Conservation (phyloP, 2,329 filamentous ascomycete genomes). For the Basipetospora chlamydospora region DNA sequence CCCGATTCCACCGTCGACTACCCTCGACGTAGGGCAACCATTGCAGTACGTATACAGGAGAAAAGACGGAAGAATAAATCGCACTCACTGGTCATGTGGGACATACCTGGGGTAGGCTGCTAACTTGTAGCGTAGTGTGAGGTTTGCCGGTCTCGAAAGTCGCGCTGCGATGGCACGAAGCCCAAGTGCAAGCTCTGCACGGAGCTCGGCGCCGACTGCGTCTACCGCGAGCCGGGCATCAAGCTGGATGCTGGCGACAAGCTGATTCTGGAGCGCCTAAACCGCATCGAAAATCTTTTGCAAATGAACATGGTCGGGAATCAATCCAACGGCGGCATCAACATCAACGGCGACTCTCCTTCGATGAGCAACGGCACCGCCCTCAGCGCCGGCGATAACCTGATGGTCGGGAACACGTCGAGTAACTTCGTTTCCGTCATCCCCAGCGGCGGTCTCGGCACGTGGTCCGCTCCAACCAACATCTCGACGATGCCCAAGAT, state of each 20-base stretch:
- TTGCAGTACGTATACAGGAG: conserved; percentile 52
- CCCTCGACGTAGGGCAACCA: conserved; percentile 48
- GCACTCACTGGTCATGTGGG: neutral
- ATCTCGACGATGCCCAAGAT: conserved; percentile 79
- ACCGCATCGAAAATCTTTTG: conserved; percentile 64
- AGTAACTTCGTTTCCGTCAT: conserved; percentile 38
- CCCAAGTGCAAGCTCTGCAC: conserved; percentile 77
- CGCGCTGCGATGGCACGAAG: conserved; percentile 62
- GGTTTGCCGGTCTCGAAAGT: conserved; percentile 68
- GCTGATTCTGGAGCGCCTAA: conserved; percentile 65
- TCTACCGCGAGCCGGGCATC: conserved; percentile 74
- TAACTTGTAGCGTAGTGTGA: conserved; percentile 44
- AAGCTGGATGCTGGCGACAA: conserved; percentile 81
- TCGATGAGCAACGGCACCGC: conserved; percentile 49
- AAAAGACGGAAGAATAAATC: too few relatives aligned
- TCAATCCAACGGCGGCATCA: conserved; percentile 18
- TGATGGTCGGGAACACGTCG: conserved; percentile 28
- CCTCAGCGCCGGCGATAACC: conserved; percentile 40
- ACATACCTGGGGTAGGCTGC: too few relatives aligned
- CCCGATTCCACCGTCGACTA: conserved; percentile 49
- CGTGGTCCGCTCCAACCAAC: conserved; percentile 52
- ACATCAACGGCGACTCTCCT: conserved; percentile 32
- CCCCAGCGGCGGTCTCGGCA: conserved; percentile 52
- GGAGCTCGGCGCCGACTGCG: conserved; percentile 67
- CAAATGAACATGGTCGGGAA: conserved; percentile 47